These are phyloP conservation scores for Dryas drummondii DNA, from an alignment of 306 rosid genomes.

Conservation along the genomic window DNA sequence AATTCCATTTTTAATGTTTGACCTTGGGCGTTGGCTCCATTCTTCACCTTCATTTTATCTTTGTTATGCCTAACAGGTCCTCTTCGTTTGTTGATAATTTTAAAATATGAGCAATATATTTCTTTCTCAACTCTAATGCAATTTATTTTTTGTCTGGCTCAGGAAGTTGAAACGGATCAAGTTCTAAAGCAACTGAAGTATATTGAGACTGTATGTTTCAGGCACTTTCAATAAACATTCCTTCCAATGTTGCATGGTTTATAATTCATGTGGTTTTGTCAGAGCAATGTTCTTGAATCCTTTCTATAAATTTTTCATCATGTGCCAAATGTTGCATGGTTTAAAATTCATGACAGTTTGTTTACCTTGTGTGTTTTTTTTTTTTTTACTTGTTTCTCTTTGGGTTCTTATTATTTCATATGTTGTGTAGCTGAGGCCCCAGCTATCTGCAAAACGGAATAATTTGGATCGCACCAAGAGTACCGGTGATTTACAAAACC, in stretches of 20 bases:
- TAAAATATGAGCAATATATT: not conserved
- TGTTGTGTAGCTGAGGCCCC: conserved; percentile 64
- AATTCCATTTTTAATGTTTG: not conserved
- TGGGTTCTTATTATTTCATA: conserved; percentile 10
- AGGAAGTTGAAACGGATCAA: conserved; percentile 79
- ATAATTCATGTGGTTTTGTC: not conserved
- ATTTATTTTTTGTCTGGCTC: conserved; percentile 24
- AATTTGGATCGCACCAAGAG: conserved; percentile 34
- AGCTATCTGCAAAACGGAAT: conserved; percentile 44
- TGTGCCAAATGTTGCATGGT: not conserved
- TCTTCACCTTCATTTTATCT: not conserved
- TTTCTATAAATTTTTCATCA: not conserved
- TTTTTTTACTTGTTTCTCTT: not conserved
- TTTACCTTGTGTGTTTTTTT: not conserved
- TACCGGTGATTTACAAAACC: conserved; percentile 26
- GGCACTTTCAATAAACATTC: not conserved
- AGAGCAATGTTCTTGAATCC: not conserved
- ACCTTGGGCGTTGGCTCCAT: not conserved
- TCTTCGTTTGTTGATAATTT: conserved; percentile 1
- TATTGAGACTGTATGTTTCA: conserved; percentile 62
- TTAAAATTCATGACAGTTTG: not conserved
- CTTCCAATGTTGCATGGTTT: not conserved
- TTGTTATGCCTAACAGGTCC: not conserved
- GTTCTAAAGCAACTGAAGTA: conserved; percentile 78
- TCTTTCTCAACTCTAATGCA: conserved; percentile 1